Evolutionary conservation across 495 filamentous ascomycete species (phyloP), one percentile per base, ranked within the genome.

Genomic region (Barbatosphaeria neglecta): DNA sequence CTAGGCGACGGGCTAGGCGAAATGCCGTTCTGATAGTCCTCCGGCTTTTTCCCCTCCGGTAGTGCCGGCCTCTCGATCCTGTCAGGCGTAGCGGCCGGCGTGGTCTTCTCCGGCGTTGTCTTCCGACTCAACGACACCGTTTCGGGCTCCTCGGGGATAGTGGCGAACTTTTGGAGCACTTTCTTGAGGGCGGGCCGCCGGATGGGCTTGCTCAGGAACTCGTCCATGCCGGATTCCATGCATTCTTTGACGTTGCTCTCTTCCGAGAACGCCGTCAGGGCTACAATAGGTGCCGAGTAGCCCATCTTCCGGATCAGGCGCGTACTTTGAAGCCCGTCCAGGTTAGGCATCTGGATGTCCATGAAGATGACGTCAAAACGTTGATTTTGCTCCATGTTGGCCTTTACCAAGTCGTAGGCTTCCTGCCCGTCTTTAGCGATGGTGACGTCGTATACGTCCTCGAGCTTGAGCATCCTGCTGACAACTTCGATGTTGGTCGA

Each of bases 401-500:
- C 77, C 56, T 87, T 87, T 37, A 96, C 90, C 7, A 81, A 73
- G 39, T 94, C 87, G 44, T 84, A 83, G 7, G 90, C 90, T 53
- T 95, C 88, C 57, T 90, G 87, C 4, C 90, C 90, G 61, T 96
- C 86, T 56, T 86, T 83, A 27, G 86, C 86, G 38, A 88, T 77
- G 6, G 79, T 85, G 16, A 88, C 81, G 52, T 88, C 87, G 61
- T 76, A 75, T 28, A 73, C 62, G 37, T 74, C 72, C 40, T 78
- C 75, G 1, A 77, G 54, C 52, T 78, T 77, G 8, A 78, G 54
- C 63, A 78, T 68, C 22, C 72, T 56, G 50, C 62, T 76, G 44
- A 95, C 88, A 15, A 96, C 90, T 55, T 95, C 87, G 55, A 93
- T 85, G 57, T 96, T 96, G n/a, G 90, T 87, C 24, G 80, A 80